Evolutionary conservation across 805 yeast genomes (phyloP).

Genomic region (Komagataella populi): DNA sequence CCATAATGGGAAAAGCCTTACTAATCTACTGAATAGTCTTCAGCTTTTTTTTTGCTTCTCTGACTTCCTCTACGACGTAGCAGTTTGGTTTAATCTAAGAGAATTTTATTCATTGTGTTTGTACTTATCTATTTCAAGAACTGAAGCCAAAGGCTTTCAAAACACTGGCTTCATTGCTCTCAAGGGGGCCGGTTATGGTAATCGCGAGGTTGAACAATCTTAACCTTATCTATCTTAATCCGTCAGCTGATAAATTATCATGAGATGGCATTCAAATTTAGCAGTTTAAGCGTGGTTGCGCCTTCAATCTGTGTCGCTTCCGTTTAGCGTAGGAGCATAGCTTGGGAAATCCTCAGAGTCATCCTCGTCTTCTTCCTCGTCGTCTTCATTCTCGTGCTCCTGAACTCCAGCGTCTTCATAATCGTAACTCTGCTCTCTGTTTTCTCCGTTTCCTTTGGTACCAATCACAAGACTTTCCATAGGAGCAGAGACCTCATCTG

Average conservation of each 20-base stretch:
- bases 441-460: slow-evolving; percentile 20
- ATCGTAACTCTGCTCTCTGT: slow-evolving; percentile 14
- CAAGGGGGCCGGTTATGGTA: neutral
- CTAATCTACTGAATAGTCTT: neutral
- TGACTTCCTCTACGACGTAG: neutral
- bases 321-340: slow-evolving; percentile 17
- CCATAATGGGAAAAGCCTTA: neutral
- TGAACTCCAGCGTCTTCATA: slow-evolving; percentile 19
- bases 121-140: too few species aligned
- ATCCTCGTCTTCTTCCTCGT: slow-evolving; percentile 7
- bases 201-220: neutral
- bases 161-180: neutral
- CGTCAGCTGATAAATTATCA: neutral
- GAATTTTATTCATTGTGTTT: too few species aligned
- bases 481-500: slow-evolving; percentile 16
- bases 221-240: neutral
- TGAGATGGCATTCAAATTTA: neutral
- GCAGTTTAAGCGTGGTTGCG: neutral
- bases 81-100: too few species aligned
- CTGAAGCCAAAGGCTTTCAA: too few species aligned
- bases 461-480: slow-evolving; percentile 19
- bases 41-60: too few species aligned
- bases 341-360: slow-evolving; percentile 16
- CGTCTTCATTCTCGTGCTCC: slow-evolving; percentile 7
- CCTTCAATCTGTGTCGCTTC: slow-evolving; percentile 12